These are phyloP conservation scores for Isoetes engelmannii DNA, from an alignment of 83 land plant genomes.

Conservation along the genomic window DNA sequence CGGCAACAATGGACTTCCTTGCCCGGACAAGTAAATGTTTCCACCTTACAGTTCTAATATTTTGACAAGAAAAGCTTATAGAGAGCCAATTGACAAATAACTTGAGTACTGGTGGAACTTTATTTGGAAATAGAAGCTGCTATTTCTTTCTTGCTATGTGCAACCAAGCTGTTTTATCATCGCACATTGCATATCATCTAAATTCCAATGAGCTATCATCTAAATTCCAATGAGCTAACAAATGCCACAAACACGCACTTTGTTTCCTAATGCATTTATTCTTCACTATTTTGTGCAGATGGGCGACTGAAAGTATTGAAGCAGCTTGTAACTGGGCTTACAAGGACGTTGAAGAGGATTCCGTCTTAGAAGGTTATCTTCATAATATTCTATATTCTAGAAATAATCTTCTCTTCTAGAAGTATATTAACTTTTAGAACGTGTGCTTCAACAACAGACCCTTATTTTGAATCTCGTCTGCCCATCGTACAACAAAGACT, in stretches of 20 bases:
- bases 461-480: constrained; percentile 51
- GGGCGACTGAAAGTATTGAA: constrained; percentile 59
- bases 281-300: constrained; percentile 25
- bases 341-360: constrained; percentile 39
- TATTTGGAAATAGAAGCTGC: not conserved
- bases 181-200: not conserved
- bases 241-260: not conserved
- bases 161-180: not conserved
- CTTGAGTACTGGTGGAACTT: not conserved
- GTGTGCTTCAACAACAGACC: constrained; percentile 32
- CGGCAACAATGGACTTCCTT: constrained; percentile 20
- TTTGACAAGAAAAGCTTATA: too few species aligned
- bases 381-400: not conserved
- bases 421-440: not conserved
- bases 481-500: constrained; percentile 52
- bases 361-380: constrained; percentile 43
- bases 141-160: not conserved
- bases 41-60: not conserved
- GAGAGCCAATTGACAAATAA: too few species aligned
- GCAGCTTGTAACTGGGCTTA: constrained; percentile 77
- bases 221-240: not conserved
- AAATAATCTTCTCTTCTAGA: not conserved
- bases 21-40: constrained; percentile 43
- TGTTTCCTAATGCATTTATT: not conserved
- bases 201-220: not conserved